These are phyloP conservation scores for Phytophthora ramorum DNA, from an alignment of 352 stramenopile species.

Conservation along the genomic window DNA sequence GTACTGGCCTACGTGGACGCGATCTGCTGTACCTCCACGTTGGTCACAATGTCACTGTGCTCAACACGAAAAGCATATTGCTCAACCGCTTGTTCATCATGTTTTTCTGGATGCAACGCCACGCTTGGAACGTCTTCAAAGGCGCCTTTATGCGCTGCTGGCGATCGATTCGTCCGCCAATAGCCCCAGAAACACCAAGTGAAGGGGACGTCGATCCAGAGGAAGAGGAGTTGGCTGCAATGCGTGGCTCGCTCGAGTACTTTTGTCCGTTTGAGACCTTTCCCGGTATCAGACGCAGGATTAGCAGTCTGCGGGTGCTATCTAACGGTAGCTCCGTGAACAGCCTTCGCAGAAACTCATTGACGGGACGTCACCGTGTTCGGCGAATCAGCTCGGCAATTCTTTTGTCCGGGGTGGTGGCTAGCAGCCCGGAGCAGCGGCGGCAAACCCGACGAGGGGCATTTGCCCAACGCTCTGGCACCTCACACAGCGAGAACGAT, in stretches of 20 bases:
- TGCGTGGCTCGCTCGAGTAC: conserved; percentile 52
- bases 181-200: not conserved
- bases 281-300: conserved; percentile 17
- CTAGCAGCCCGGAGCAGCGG: conserved; percentile 5
- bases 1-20: conserved; percentile 34
- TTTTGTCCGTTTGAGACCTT: conserved; percentile 59
- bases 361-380: conserved; percentile 19
- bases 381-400: conserved; percentile 20
- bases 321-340: not conserved
- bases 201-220: conserved; percentile 2
- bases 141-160: conserved; percentile 22
- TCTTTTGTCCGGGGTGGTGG: conserved; percentile 11
- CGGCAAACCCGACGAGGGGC: conserved; percentile 15
- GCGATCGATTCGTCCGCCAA: not conserved
- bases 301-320: not conserved
- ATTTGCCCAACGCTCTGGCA: conserved; percentile 15
- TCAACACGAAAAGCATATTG: conserved; percentile 50
- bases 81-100: conserved; percentile 54
- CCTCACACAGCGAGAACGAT: conserved; percentile 12
- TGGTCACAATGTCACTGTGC: conserved; percentile 22
- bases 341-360: conserved; percentile 14
- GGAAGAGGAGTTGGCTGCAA: conserved; percentile 48
- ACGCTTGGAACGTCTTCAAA: conserved; percentile 41
- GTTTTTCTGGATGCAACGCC: conserved; percentile 47
- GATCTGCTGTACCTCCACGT: conserved; percentile 35